Base-by-base conservation (phyloP, 2,329 filamentous ascomycete genomes). In the Verticillium alfalfae region DNA sequence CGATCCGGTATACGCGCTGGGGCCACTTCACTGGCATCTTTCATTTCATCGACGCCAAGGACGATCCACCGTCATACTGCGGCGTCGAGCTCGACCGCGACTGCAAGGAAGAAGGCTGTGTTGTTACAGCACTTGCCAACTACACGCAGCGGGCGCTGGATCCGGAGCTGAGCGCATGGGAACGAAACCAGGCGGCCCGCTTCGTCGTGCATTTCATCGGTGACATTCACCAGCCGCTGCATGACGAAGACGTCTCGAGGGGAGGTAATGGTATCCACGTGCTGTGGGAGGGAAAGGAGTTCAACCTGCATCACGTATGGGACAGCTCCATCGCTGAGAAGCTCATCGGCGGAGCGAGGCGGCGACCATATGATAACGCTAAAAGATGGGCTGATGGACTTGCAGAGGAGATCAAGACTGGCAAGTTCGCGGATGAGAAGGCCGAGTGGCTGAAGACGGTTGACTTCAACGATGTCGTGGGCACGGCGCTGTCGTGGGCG, bases 231-330 rank as follows among this genome's bases (percentile, higher is more conserved):
- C 86, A 90, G 75, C 87, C 87, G 36, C 76, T 90, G 62, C 87
- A 90, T 71, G 84, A 83, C 60, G 87, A 90, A 73, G 80, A 88
- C 61, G 82, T 88, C 7, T 79, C 81, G 2, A 76, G 81, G 26
- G 90, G 90, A 60, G 89, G 89, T 0, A 93, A 92, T 67, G 81
- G 82, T 12, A 89, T 92, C 67, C 72, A 79, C 15, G 89, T 92
- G 1, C 77, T 75, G 16, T 92, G 87, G 75, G 78, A 86, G 34
- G 81, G 80, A 3, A 71, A 73, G 36, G 72, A 78, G 34, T 80
- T 84, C 61, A 92, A 92, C 70, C 79, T 92, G 52, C 90, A 92
- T 69, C 82, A 88, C 62, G 84, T 91, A 16, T 92, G 89, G 89
- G 90, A 92, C 70, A 85, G 83, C 60, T 84, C 82, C 66, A 91